Evolutionary conservation across 805 yeast species (phyloP).

Genomic region (Zygoascus bituminiphila): DNA sequence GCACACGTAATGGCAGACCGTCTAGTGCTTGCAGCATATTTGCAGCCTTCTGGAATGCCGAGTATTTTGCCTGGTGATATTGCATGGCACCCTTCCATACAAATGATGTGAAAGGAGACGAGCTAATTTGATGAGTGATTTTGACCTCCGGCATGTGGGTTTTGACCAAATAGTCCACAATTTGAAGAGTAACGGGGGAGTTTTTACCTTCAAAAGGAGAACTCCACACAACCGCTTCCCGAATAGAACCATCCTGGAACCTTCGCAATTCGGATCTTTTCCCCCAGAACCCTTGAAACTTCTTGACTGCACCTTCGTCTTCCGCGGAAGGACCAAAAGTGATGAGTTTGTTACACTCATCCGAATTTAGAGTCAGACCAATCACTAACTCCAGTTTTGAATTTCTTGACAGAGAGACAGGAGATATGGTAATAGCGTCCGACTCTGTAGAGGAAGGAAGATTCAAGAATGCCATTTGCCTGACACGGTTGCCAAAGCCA

Average conservation of each 20-base stretch:
- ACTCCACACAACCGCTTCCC: slow-evolving; percentile 85
- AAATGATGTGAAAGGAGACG: background rate
- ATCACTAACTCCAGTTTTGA: slow-evolving; percentile 27
- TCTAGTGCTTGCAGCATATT: slow-evolving; percentile 38
- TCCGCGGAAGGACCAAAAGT: slow-evolving; percentile 76
- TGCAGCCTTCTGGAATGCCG: slow-evolving; percentile 44
- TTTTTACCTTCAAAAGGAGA: slow-evolving; percentile 15
- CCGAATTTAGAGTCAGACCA: slow-evolving; percentile 63
- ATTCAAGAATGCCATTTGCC: slow-evolving; percentile 11
- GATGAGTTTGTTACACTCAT: slow-evolving; percentile 69
- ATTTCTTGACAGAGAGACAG: slow-evolving; percentile 9
- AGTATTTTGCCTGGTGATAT: slow-evolving; percentile 34
- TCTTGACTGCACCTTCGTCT: slow-evolving; percentile 49
- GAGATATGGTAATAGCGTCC: slow-evolving; percentile 1
- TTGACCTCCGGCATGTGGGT: slow-evolving; percentile 43
- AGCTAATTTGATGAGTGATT: background rate
- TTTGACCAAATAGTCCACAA: slow-evolving; percentile 54
- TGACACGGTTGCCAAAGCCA: slow-evolving; percentile 44
- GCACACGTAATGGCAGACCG: slow-evolving; percentile 62
- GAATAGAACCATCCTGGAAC: slow-evolving; percentile 86
- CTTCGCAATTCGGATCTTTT: slow-evolving; percentile 73
- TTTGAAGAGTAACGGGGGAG: slow-evolving; percentile 46
- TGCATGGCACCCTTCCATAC: slow-evolving; percentile 43
- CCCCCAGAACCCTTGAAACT: slow-evolving; percentile 88
- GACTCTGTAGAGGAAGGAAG: background rate